phyloP scores from a whole-genome alignment of 2,329 filamentous ascomycete genomes.

The Chalaropsis thielavioides region DNA sequence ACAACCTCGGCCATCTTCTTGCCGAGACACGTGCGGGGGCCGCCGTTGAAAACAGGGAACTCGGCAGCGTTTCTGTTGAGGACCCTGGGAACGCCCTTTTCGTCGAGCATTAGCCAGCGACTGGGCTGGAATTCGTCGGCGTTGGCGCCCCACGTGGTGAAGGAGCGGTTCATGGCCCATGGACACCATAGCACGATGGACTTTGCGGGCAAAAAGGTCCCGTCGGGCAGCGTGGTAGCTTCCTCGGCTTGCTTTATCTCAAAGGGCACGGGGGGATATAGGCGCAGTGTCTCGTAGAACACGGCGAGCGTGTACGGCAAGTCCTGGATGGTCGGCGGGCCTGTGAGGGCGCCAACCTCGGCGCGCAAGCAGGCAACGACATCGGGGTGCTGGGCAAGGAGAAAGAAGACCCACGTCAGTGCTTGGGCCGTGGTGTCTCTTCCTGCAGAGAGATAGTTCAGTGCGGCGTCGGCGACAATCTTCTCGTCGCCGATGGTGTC shows the following conservation, averaged over 20 bases:
- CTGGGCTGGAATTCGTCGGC: constrained; percentile 41
- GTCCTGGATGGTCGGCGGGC: constrained; percentile 25
- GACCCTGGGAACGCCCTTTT: constrained; percentile 27
- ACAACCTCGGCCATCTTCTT: constrained; percentile 51
- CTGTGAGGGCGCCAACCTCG: constrained; percentile 26
- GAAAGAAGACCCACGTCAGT: constrained; percentile 49
- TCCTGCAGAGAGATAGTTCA: constrained; percentile 52
- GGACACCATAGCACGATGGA: constrained; percentile 48
- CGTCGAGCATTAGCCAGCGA: constrained; percentile 33
- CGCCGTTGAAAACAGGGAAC: constrained; percentile 52
- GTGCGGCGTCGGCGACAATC: constrained; percentile 47
- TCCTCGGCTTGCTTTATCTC: constrained; percentile 47
- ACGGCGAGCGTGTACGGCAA: constrained; percentile 45
- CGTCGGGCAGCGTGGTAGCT: constrained; percentile 42
- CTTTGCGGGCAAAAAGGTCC: constrained; percentile 39
- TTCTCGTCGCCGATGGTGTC: constrained; percentile 39
- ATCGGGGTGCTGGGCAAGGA: constrained; percentile 38
- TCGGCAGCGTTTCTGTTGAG: constrained; percentile 35
- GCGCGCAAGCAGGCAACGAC: constrained; percentile 29
- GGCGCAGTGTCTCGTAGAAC: constrained; percentile 46
- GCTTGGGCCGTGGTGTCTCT: constrained; percentile 51
- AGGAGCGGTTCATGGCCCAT: constrained; percentile 49
- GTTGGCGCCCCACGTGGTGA: constrained; percentile 41
- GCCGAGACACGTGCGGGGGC: constrained; percentile 44
- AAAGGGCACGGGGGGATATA: constrained; percentile 51